Evolutionary conservation across 768 basidiomycete species (phyloP).

Genomic region (Boletus sp.): DNA sequence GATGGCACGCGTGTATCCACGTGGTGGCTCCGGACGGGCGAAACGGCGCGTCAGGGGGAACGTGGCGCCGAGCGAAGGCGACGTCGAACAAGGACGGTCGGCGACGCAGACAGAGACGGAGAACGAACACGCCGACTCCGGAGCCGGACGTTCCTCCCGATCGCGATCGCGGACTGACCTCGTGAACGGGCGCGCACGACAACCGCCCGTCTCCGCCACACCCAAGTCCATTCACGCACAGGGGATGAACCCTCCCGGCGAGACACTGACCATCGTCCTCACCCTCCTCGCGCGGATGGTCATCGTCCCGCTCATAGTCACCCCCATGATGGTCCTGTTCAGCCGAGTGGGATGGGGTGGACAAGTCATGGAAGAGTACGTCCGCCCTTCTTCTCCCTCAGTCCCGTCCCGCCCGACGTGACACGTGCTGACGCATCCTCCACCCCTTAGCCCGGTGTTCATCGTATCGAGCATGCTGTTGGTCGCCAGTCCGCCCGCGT

Average conservation of each 20-base stretch:
- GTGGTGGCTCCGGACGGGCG: neutral
- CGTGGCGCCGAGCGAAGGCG: neutral
- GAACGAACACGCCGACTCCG: neutral
- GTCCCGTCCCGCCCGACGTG: neutral
- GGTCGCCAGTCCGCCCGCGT: slow-evolving; percentile 78
- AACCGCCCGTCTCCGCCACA: neutral
- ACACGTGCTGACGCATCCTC: no score
- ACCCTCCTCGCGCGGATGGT: slow-evolving; percentile 87
- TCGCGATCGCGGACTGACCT: neutral
- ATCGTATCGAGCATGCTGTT: slow-evolving; percentile 83
- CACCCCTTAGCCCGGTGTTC: slow-evolving; percentile 62
- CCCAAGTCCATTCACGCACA: neutral
- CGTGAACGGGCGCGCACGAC: neutral
- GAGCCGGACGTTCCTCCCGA: neutral
- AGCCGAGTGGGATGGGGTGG: slow-evolving; percentile 45
- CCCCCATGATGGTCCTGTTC: slow-evolving; percentile 72
- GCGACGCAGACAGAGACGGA: slow-evolving; percentile 3
- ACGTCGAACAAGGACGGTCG: slow-evolving; percentile 9
- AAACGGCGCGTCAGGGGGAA: neutral
- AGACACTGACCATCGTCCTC: slow-evolving; percentile 81
- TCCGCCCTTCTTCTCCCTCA: slow-evolving; percentile 35
- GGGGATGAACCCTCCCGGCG: slow-evolving; percentile 47
- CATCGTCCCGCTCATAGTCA: slow-evolving; percentile 71
- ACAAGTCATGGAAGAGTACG: slow-evolving; percentile 72
- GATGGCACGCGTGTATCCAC: slow-evolving; percentile 6